A percentile compares a stretch with the other conserved stretches of the same genome.
phyloP scores from a whole-genome alignment of 2,329 filamentous ascomycete species.

The Nemania sp. region DNA sequence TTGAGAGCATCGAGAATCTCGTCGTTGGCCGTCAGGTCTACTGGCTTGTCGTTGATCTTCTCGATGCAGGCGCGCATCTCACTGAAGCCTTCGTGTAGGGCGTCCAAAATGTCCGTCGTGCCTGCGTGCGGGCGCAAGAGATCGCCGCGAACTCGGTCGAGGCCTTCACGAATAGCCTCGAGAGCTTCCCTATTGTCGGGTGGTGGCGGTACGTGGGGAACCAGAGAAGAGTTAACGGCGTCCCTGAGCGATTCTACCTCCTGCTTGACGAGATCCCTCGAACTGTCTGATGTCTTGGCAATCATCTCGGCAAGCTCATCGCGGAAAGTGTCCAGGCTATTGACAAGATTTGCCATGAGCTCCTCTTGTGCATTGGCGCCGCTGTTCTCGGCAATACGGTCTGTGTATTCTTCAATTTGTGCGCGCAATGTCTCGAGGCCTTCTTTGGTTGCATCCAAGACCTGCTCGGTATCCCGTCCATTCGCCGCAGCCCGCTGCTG shows the following conservation, averaged over 20 bases:
- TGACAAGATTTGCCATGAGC: constrained; percentile 70
- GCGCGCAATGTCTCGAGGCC: constrained; percentile 74
- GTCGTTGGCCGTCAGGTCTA: constrained; percentile 81
- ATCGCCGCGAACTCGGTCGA: constrained; percentile 76
- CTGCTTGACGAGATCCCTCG: constrained; percentile 73
- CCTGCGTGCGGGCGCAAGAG: constrained; percentile 70
- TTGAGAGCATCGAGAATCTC: constrained; percentile 89
- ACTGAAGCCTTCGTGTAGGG: constrained; percentile 84
- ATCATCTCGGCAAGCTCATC: constrained; percentile 70
- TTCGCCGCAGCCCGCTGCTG: constrained; percentile 81
- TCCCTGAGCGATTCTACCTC: constrained; percentile 84
- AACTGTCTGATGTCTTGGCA: constrained; percentile 51
- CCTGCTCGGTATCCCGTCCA: constrained; percentile 83
- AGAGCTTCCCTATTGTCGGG: constrained; percentile 68
- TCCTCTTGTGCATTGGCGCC: constrained; percentile 71
- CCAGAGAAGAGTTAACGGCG: constrained; percentile 71
- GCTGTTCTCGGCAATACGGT: constrained; percentile 63
- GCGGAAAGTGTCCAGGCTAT: constrained; percentile 68
- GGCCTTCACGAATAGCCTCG: constrained; percentile 69
- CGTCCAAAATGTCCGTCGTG: constrained; percentile 86
- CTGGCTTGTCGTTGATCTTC: constrained; percentile 74
- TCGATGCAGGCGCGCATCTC: constrained; percentile 79
- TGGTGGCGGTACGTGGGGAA: constrained; percentile 56
- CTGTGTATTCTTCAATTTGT: constrained; percentile 82
- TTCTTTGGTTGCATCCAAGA: constrained; percentile 85